A percentile compares a stretch with the other conserved stretches of the same genome.
Evolutionary conservation across 257 asterid species (phyloP).

Genomic region (Plantago major): DNA sequence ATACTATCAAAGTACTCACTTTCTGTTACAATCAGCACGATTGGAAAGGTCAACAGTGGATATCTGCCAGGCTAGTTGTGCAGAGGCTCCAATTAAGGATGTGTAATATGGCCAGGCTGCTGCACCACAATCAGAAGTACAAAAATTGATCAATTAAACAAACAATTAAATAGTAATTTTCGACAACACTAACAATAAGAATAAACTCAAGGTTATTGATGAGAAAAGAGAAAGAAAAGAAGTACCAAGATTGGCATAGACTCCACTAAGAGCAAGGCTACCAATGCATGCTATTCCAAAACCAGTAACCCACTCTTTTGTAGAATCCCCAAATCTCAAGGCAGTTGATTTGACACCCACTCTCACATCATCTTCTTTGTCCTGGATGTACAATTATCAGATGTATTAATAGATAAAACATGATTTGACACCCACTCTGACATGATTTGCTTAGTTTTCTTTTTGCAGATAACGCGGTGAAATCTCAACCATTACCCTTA

Average conservation of each 20-base stretch:
- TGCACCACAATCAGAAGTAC: constrained; percentile 16
- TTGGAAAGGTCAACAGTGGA: constrained; percentile 60
- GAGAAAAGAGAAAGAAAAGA: background rate
- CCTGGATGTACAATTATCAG: constrained; percentile 40
- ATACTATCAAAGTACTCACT: constrained; percentile 36
- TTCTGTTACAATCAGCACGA: constrained; percentile 71
- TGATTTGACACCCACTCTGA: too few relatives aligned
- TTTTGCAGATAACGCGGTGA: too few relatives aligned
- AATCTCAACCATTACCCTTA: too few relatives aligned
- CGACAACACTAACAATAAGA: background rate
- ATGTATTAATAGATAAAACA: background rate
- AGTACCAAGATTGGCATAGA: constrained; percentile 63
- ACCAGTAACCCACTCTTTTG: constrained; percentile 70
- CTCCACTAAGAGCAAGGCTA: constrained; percentile 73
- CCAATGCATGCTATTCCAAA: constrained; percentile 77
- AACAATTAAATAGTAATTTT: background rate
- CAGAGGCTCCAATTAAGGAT: constrained; percentile 54
- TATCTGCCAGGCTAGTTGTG: constrained; percentile 85
- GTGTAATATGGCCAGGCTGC: constrained; percentile 75
- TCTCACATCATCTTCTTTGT: constrained; percentile 72
- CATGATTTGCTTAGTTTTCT: background rate
- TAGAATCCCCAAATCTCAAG: constrained; percentile 73
- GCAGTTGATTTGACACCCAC: constrained; percentile 96
- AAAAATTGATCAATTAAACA: constrained; percentile 5
- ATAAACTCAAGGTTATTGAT: too few relatives aligned